Evolutionary conservation across 1,284 basidiomycete species (phyloP), one percentile per base, ranked within the genome.

Genomic region (Pyrrhoderma noxium): DNA sequence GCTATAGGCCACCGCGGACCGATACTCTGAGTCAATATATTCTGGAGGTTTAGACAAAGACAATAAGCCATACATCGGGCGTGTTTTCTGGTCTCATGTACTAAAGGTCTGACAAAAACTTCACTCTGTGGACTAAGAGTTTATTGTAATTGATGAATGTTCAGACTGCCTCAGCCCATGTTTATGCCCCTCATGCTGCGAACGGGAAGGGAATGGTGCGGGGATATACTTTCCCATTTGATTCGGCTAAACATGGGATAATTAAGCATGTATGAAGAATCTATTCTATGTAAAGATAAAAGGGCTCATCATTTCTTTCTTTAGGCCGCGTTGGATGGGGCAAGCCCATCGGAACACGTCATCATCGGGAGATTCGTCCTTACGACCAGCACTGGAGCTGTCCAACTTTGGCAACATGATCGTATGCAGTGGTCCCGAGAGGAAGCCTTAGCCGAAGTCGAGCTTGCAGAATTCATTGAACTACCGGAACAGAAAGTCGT

Each of bases 361-460:
- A 64, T 79, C 14, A 61, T 73, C 8, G 65, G 73, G 3, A 77
- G 80, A 13, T 58, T 83, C 3, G 66, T 85, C 14, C 54, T 93
- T 34, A 82, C 83, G 1, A 92, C 90, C 0, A 80, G 79, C 3
- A 87, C 86, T 0, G 92, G 92, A 8, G 74, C 89, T 0, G 62
- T 96, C 8, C 90, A 93, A 59, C 70, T 88, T 8, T 87, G 89
- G 79, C 72, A 82, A 44, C 75, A 80, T 27, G 74, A 82, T 39
- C 62, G 72, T 41, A 64, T 80, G 16, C 70, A 78, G 47, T 97
- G 92, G 93, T 78, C 76, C 0, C 74, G 91, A 38, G 93, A 97
- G 62, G 94, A 98, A 62, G 76, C 80, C 0, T 72, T 96, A 9
- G 72, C 89, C 0, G 73, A 80, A 19, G 74, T 90, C 45, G 70